These are phyloP conservation scores for Umbelopsis sp. DNA, from an alignment of 192 early-diverging fungal genomes.

Conservation along the genomic window DNA sequence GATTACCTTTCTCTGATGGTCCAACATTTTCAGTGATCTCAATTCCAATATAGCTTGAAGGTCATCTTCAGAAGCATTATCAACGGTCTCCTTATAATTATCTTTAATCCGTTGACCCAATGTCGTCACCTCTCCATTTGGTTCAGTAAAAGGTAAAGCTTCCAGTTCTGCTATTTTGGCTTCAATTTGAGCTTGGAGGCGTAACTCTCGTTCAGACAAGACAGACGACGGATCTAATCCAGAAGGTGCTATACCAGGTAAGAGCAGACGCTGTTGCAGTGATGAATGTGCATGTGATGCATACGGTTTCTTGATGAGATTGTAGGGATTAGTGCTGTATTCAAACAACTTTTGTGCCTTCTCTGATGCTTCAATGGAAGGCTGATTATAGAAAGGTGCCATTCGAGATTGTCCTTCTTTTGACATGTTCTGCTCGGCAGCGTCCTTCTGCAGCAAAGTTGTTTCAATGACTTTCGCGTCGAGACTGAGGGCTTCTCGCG, in stretches of 20 bases:
- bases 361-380: conserved; percentile 3
- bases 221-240: conserved; percentile 81
- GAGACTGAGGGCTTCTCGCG: not conserved
- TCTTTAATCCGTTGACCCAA: conserved; percentile 41
- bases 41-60: conserved; percentile 82
- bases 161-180: conserved; percentile 78
- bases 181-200: conserved; percentile 63
- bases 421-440: not conserved
- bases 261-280: conserved; percentile 66
- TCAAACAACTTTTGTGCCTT: conserved; percentile 3
- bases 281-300: conserved; percentile 48
- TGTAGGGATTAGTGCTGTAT: conserved; percentile 7
- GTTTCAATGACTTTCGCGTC: conserved; percentile 16
- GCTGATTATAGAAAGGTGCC: conserved; percentile 30
- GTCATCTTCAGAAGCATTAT: conserved; percentile 55
- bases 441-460: conserved; percentile 4
- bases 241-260: conserved; percentile 71
- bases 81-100: conserved; percentile 41
- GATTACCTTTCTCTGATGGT: conserved; percentile 72
- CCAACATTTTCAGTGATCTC: conserved; percentile 77
- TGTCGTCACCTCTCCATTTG: conserved; percentile 48
- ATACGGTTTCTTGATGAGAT: not conserved
- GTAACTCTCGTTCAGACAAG: conserved; percentile 74
- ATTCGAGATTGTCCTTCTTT: not conserved
- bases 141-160: conserved; percentile 60